phyloP scores from a whole-genome alignment of 495 filamentous ascomycete species.

The Xylaria flabelliformis region DNA sequence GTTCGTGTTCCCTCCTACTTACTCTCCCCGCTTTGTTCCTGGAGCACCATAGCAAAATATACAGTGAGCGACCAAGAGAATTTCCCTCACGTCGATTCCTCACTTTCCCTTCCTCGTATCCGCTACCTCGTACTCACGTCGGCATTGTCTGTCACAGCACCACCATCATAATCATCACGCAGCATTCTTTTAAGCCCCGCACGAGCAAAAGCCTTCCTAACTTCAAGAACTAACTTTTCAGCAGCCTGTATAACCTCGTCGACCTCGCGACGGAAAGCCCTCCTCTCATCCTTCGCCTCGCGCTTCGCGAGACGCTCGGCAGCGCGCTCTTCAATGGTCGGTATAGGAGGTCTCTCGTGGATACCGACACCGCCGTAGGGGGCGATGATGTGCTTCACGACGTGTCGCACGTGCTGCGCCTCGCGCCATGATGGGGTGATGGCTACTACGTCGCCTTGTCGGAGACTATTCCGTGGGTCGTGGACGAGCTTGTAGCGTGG shows the following conservation, averaged over 20 bases:
- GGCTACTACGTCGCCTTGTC: slow-evolving; percentile 79
- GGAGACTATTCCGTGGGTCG: slow-evolving; percentile 76
- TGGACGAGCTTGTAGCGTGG: slow-evolving; percentile 66
- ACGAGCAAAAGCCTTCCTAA: slow-evolving; percentile 26
- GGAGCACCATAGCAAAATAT: not conserved
- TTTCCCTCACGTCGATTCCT: not conserved
- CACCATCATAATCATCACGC: not conserved
- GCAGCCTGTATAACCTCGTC: slow-evolving; percentile 6
- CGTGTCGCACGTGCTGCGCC: slow-evolving; percentile 72
- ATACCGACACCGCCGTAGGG: slow-evolving; percentile 72
- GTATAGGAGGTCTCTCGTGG: slow-evolving; percentile 66
- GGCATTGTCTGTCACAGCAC: no score
- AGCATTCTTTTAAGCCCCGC: not conserved
- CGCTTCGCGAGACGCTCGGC: slow-evolving; percentile 55
- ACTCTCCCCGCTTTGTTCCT: not conserved
- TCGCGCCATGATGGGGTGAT: slow-evolving; percentile 71
- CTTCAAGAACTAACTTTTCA: slow-evolving; percentile 24
- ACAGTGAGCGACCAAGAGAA: not conserved
- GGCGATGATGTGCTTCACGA: slow-evolving; percentile 78
- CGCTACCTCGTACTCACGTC: not conserved
- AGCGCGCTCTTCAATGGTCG: slow-evolving; percentile 66
- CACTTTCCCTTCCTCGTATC: not conserved
- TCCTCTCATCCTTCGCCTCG: slow-evolving; percentile 57
- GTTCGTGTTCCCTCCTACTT: not conserved
- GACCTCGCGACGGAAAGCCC: slow-evolving; percentile 30